Evolutionary conservation across 73 alveolate genomes (phyloP), one percentile per base, ranked within the genome.

Genomic region (Diophrys appendiculata): DNA sequence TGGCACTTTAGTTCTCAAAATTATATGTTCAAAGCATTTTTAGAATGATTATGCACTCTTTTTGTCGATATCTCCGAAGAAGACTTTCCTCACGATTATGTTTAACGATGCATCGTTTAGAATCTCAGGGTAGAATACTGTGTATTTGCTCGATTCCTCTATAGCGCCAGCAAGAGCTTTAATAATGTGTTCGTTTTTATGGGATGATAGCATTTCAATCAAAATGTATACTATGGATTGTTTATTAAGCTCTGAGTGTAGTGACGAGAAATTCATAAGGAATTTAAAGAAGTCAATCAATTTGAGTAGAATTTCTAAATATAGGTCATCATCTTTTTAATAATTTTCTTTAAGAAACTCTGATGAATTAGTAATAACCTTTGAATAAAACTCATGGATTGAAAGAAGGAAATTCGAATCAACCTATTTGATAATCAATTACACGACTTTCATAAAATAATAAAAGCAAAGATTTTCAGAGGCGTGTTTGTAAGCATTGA

Each of bases 401-500:
- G 18, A 70, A 34, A 27, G 78, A 29, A 29, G 31, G 78, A 13
- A 70, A 23, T 24, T 70, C 78, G 29, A 70, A 31, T 35, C n/a
- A n/a, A n/a, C n/a, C 31, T 78, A 68, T 34, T 83, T 83, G 26
- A 70, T 83, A 35, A 83, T 83, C 35, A 53, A 76, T 22, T 56
- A 28, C n/a, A 83, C 54, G 23, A 83, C 77, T 67, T 78, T 83
- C 86, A 83, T 76, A 34, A 76, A 75, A 35, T 76, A 83, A 71
- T 69, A 83, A 54, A 83, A 83, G 35, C 91, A 83, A 0, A 83
- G 82, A 65, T 83, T 78, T 32, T 76, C 91, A n/a, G n/a, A n/a
- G 27, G 92, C 81, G 30, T 35, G 52, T 69, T 77, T 69, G 35
- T 81, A 72, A 35, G 88, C 92, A 11, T 68, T 64, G 18, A 84